Evolutionary conservation across 176 grass and related monocot genomes (phyloP).

Genomic region (Saccharum spontaneum): DNA sequence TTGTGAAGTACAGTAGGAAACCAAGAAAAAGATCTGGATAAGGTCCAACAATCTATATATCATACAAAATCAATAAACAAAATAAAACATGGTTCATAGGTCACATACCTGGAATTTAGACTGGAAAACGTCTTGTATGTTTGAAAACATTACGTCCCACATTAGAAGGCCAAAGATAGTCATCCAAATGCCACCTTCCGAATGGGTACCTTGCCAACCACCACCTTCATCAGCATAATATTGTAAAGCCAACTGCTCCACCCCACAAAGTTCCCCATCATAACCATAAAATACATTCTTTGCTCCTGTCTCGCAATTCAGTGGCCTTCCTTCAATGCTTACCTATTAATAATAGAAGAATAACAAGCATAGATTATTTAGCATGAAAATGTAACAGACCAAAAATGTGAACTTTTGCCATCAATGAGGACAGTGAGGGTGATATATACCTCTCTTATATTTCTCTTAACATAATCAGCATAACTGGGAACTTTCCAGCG

Average conservation of each 20-base stretch:
- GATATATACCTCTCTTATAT: constrained; percentile 68
- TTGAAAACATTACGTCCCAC: constrained; percentile 92
- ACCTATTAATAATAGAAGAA: constrained; percentile 44
- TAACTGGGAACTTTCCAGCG: constrained; percentile 87
- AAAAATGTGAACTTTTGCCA: background rate
- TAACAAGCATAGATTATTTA: constrained; percentile 8
- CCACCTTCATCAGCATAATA: constrained; percentile 84
- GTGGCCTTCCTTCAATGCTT: constrained; percentile 68
- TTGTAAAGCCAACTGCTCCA: constrained; percentile 91
- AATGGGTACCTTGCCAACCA: constrained; percentile 85
- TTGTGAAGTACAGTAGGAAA: background rate
- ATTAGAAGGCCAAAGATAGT: constrained; percentile 92
- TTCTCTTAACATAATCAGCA: constrained; percentile 64
- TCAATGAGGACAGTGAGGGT: background rate
- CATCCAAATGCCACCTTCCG: constrained; percentile 94
- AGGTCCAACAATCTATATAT: constrained; percentile 10
- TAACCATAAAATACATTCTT: constrained; percentile 97
- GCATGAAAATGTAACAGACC: background rate
- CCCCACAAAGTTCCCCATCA: constrained; percentile 68
- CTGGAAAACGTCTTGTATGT: constrained; percentile 68
- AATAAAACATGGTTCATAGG: background rate
- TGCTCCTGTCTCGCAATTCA: constrained; percentile 64
- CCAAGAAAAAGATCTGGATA: background rate
- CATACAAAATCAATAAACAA: background rate
- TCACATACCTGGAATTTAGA: constrained; percentile 92